Percentiles rank a stretch among this genome's conserved stretches.
Evolutionary conservation across 208 protist species (phyloP).

Genomic region (Leishmania gerbilli): DNA sequence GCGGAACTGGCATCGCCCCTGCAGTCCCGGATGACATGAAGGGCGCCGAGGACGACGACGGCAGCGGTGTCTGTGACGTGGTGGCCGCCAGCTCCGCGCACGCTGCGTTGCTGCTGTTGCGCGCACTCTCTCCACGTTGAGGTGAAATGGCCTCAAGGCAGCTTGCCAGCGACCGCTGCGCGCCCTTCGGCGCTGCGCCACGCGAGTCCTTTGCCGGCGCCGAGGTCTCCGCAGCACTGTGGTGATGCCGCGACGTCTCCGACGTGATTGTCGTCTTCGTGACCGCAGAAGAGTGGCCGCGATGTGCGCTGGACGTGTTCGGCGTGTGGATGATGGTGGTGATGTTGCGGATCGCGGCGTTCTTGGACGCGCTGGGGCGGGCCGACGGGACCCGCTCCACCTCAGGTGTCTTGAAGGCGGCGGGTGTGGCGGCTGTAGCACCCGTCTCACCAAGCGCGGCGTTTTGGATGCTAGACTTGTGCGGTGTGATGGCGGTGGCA

Average conservation of each 20-base stretch:
- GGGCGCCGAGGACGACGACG: conserved; percentile 1
- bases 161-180: conserved; percentile 30
- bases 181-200: conserved; percentile 9
- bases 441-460: not conserved
- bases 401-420: conserved; percentile 28
- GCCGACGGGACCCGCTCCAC: conserved; percentile 32
- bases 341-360: conserved; percentile 21
- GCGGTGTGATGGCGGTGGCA: conserved; percentile 11
- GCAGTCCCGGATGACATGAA: conserved; percentile 3
- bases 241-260: not conserved
- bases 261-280: not conserved
- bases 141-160: conserved; percentile 30
- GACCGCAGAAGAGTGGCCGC: not conserved
- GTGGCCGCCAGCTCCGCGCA: not conserved
- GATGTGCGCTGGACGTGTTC: conserved; percentile 2
- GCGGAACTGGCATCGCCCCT: conserved; percentile 25
- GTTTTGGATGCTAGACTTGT: conserved; percentile 11
- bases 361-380: conserved; percentile 35
- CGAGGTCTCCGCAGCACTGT: not conserved
- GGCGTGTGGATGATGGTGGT: conserved; percentile 39
- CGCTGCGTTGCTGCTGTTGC: not conserved
- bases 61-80: not conserved
- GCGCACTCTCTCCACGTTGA: not conserved
- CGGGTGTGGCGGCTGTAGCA: not conserved
- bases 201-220: not conserved